Base-by-base conservation (phyloP, 2,329 filamentous ascomycete genomes). In the Alternaria atra region DNA sequence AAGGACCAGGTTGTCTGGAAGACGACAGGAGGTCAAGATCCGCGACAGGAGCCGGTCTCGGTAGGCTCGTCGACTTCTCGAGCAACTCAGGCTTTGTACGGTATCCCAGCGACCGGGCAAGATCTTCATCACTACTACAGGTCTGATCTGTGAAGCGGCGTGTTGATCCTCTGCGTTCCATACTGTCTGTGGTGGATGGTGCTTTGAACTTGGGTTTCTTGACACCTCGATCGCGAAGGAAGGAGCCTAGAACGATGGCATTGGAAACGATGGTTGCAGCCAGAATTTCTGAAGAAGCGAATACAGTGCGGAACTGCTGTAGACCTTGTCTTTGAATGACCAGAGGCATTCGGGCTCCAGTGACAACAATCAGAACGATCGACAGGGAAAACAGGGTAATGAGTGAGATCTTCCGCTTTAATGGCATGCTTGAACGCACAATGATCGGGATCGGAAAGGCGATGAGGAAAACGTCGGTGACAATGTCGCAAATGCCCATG, bases 391-490 rank as follows among this genome's bases (percentile, higher is more conserved):
- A 98, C 13, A 98, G 85, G 2, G 90, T 75, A 7, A 91, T 87
- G 12, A 98, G 88, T 62, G 92, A 91, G 10, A 93, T 66, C 79
- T 97, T 97, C 40, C 91, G 89, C 76, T 90, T 92, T 20, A 90
- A 70, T 0, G 85, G 83, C 88, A 97, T 94, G 12, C 88, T 85
- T 47, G 92, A 95, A 52, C 86, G 85, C 34, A 97, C 78, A 61
- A 98, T 93, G 69, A 98, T 92, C 0, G 94, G 91, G 27, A 97
- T 91, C 0, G 95, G 95, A 67, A 97, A 97, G 54, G 91, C 84
- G 66, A 98, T 89, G 9, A 99, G 87, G 0, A 97, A 83, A 2
- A 97, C 80, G 75, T 99, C 95, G 15, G 94, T 97, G 32, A 97
- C 81, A 61, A 97, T 89, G 74, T 97, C 95, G 78, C 91, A 91